Percentiles rank a stretch among this genome's conserved stretches.
These are phyloP conservation scores for Triticum turgidum DNA, from an alignment of 176 grass and related monocot species.

Conservation along the genomic window DNA sequence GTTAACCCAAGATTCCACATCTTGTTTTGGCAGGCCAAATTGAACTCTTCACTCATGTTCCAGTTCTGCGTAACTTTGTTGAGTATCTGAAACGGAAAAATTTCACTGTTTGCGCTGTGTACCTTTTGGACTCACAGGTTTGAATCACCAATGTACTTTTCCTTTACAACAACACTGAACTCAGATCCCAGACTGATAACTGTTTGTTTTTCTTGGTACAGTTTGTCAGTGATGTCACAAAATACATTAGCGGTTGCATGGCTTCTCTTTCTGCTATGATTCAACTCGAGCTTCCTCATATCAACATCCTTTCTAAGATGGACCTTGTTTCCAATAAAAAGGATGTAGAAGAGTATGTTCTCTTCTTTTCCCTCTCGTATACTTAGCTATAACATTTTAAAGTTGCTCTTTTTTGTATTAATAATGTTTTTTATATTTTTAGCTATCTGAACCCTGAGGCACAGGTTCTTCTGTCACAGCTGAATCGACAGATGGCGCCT, in stretches of 20 bases:
- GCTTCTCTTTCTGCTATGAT: conserved; percentile 97
- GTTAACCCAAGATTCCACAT: not conserved
- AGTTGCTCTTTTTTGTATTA: not conserved
- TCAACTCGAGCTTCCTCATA: conserved; percentile 96
- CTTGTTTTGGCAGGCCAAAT: conserved; percentile 84
- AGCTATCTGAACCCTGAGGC: conserved; percentile 94
- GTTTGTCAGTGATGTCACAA: conserved; percentile 94
- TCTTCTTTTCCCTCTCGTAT: not conserved
- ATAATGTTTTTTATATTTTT: conserved; percentile 24
- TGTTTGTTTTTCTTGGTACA: conserved; percentile 39
- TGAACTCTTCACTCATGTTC: conserved; percentile 94
- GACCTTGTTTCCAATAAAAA: conserved; percentile 89
- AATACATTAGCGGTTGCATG: conserved; percentile 99
- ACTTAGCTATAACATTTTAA: not conserved
- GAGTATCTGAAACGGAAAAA: conserved; percentile 81
- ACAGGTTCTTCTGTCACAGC: conserved; percentile 69
- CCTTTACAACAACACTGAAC: not conserved
- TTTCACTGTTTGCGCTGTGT: conserved; percentile 87
- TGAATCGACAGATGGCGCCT: conserved; percentile 92
- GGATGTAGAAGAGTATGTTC: conserved; percentile 74
- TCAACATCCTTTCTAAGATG: conserved; percentile 99
- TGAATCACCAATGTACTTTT: conserved; percentile 15
- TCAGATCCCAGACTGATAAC: not conserved
- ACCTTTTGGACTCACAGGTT: conserved; percentile 97
- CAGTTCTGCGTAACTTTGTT: conserved; percentile 87